Base-by-base conservation (phyloP, 1,284 basidiomycete genomes). In the Pseudomicrostroma phylloplanum region DNA sequence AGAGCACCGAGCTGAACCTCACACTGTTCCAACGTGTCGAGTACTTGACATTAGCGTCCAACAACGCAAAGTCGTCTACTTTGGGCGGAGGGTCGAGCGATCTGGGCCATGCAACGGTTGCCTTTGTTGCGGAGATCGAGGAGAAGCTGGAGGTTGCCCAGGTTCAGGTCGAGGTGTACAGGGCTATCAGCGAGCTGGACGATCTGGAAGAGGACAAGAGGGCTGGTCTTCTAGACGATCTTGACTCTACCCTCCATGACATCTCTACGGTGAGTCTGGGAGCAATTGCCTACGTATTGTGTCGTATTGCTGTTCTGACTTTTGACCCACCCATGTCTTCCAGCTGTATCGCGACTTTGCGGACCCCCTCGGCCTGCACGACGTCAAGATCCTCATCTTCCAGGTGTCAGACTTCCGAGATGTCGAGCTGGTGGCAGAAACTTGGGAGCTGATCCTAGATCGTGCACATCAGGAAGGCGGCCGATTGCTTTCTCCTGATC, bases 111-210 rank as follows among this genome's bases (percentile, higher is more conserved):
- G 90, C 30, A 86, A 70, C 92, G 91, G 91, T 97, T 61, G 88
- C 90, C 56, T 96, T 97, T 82, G 84, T 94, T 26, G 90, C 89
- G 0, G 89, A 92, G 67, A 83, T 96, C 17, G 93, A 97, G 81
- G 96, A 98, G 80, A 92, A 92, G 78, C 85, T 98, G 9, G 96
- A 98, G 62, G 96, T 98, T 13, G 91, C 92, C 2, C 90, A 94
- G 81, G 92, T 98, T 9, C 96, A 99, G 77, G 83, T 94, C 46
- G 92, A 96, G 80, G 85, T 69, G 69, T 80, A 67, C 76, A 77
- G 57, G 74, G 79, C 71, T 43, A 65, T 56, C 79, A 81, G 59
- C 74, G 83, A 74, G 71, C 71, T 54, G 15, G 36, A 49, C 46
- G 67, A 70, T 48, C 61, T 70, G 15, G 58, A 76, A 42, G 80